Percentiles rank a stretch among this genome's conserved stretches.
phyloP scores from a whole-genome alignment of 2,329 filamentous ascomycete species.

The Verticillium dahliae region DNA sequence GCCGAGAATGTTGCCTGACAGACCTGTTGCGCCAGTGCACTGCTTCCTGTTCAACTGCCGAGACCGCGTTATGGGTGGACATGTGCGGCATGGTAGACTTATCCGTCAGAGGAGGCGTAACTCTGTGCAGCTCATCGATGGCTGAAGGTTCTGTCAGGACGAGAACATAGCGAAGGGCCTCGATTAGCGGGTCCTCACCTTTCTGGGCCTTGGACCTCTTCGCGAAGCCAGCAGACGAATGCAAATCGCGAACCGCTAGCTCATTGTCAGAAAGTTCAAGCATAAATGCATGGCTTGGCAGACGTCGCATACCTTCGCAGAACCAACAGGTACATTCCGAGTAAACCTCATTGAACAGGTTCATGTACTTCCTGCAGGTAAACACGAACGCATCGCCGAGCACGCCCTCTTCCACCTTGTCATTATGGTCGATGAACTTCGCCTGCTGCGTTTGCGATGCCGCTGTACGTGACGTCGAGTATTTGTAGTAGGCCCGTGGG shows the following conservation, averaged over 20 bases:
- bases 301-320: conserved; percentile 51
- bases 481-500: conserved; percentile 55
- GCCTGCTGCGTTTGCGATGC: not conserved
- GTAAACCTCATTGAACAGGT: conserved; percentile 59
- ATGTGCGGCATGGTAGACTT: conserved; percentile 54
- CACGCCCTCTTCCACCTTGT: conserved; percentile 67
- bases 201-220: conserved; percentile 38
- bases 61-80: conserved; percentile 64
- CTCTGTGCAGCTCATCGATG: conserved; percentile 36
- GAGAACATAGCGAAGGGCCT: not conserved
- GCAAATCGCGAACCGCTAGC: conserved; percentile 46
- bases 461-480: conserved; percentile 31
- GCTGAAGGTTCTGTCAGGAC: not conserved
- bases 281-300: not conserved
- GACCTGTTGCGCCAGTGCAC: conserved; percentile 13
- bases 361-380: conserved; percentile 66
- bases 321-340: conserved; percentile 79
- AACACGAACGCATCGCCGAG: conserved; percentile 63
- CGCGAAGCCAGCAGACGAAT: conserved; percentile 38
- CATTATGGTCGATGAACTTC: conserved; percentile 73
- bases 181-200: not conserved
- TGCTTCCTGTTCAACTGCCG: not conserved
- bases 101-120: conserved; percentile 41
- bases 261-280: not conserved
- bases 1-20: conserved; percentile 28